phyloP scores from a whole-genome alignment of 2,329 filamentous ascomycete species.

The Torrubiella hemipterigena region DNA sequence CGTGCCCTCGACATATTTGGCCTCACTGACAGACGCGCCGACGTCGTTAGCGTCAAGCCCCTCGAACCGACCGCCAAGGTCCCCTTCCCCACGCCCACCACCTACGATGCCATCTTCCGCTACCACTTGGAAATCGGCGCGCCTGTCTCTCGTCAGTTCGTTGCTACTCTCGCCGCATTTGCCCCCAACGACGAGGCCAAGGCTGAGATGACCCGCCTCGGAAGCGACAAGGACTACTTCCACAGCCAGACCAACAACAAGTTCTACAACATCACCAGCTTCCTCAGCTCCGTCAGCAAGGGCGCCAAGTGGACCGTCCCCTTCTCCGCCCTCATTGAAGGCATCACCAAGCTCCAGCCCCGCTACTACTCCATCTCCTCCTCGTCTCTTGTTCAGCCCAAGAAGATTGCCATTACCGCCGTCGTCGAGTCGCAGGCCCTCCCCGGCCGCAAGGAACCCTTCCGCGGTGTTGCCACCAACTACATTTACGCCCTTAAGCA shows the following conservation, averaged over 20 bases:
- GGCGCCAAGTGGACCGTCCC: constrained; percentile 75
- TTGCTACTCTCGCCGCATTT: constrained; percentile 78
- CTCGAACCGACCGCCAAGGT: constrained; percentile 94
- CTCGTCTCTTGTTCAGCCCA: constrained; percentile 83
- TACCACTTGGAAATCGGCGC: constrained; percentile 97
- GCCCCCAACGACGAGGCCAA: constrained; percentile 76
- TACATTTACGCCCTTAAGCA: constrained; percentile 91
- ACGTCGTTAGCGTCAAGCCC: constrained; percentile 78
- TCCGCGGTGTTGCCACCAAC: constrained; percentile 94
- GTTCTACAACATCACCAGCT: constrained; percentile 81
- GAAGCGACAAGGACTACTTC: constrained; percentile 92
- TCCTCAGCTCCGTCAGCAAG: constrained; percentile 61
- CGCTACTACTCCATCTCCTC: constrained; percentile 99
- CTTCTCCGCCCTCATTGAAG: constrained; percentile 91
- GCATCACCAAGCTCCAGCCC: constrained; percentile 86
- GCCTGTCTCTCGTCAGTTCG: constrained; percentile 90
- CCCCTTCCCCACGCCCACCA: constrained; percentile 93
- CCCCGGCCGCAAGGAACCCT: constrained; percentile 63
- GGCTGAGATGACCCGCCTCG: constrained; percentile 77
- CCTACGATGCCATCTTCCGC: constrained; percentile 82
- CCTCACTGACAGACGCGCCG: constrained; percentile 63
- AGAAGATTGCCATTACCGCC: constrained; percentile 90
- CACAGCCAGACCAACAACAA: constrained; percentile 70
- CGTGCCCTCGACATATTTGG: constrained; percentile 73
- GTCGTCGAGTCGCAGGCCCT: constrained; percentile 78